phyloP scores from a whole-genome alignment of 805 yeast genomes.

The Zygotorulaspora danielsina region DNA sequence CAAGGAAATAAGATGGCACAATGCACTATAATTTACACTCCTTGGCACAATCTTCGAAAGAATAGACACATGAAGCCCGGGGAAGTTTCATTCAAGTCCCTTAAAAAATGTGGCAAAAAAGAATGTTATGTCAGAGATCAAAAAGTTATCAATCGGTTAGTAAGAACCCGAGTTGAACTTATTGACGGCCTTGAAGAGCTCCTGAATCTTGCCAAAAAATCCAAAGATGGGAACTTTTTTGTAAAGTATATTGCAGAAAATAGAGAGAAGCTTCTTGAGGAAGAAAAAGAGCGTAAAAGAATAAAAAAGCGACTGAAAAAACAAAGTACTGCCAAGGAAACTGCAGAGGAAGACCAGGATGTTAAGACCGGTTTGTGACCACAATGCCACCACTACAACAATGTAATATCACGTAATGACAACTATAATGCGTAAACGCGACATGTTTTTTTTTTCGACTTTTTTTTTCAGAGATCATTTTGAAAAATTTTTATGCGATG shows the following conservation, averaged over 20 bases:
- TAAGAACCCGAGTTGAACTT: constrained; percentile 58
- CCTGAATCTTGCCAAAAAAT: constrained; percentile 31
- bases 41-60: constrained; percentile 64
- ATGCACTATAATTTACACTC: constrained; percentile 65
- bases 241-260: constrained; percentile 16
- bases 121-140: constrained; percentile 56
- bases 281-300: constrained; percentile 23
- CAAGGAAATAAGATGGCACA: constrained; percentile 68
- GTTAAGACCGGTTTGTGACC: no score
- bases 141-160: constrained; percentile 54
- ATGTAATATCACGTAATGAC: neutral
- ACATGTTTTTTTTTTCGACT: constrained; percentile 4
- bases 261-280: constrained; percentile 20
- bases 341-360: constrained; percentile 4
- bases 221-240: constrained; percentile 29
- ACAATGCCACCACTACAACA: neutral
- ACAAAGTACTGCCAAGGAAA: constrained; percentile 6
- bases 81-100: constrained; percentile 68
- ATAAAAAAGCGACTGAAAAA: constrained; percentile 21
- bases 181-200: constrained; percentile 31
- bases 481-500: constrained; percentile 25
- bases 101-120: constrained; percentile 48
- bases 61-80: constrained; percentile 73
- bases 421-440: neutral
- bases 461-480: neutral